Base-by-base conservation (phyloP, 495 filamentous ascomycete genomes). In the Staphylotrichum tortipilum region DNA sequence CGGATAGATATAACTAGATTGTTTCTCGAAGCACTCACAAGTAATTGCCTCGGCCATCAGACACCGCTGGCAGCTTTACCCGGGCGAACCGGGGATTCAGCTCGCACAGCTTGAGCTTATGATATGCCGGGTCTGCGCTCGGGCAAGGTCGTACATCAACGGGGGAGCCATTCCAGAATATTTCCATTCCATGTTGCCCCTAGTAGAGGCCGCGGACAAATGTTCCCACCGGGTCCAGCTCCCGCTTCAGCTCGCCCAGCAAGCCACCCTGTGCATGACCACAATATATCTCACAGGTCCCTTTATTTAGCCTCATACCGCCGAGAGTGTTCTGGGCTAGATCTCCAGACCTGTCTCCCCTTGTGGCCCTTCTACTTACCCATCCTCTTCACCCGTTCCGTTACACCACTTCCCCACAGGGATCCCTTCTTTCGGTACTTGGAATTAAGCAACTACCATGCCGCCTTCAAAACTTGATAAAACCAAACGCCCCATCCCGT, bases 361-460 rank as follows among this genome's bases (percentile, higher is more conserved):
- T 22, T 45, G 29, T 42, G 40, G 22, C 14, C 29, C 23, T 37
- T 15, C 26, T 46, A 46, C 47, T 50, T 55, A 45, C 7, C 52
- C 52, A 46, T 39, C 35, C 7, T 14, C 47, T 50, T 50, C 42
- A 50, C 39, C 53, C 53, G 44, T 44, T 30, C 41, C 24, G 39
- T 30, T 55, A 55, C 18, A 51, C 43, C 17, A 19, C 28, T 48
- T 48, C 36, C 33, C 44, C 55, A 44, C 46, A 53, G 44, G 4
- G 31, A 53, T 46, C 50, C 50, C 49, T 29, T 23, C 28, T 14
- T 34, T 46, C 52, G 55, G 51, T 54, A 52, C 55, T 54, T 45
- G 37, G 17, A n/a, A 29, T 12, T 38, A 3, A 14, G 42, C 29
- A 2, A 23, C 39, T 18, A 9, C 12, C 7, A 36, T 11, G 26